A percentile compares a stretch with the other conserved stretches of the same genome.
Conservation (phyloP, 768 basidiomycete species). For the Leucosporidium yakuticum region DNA sequence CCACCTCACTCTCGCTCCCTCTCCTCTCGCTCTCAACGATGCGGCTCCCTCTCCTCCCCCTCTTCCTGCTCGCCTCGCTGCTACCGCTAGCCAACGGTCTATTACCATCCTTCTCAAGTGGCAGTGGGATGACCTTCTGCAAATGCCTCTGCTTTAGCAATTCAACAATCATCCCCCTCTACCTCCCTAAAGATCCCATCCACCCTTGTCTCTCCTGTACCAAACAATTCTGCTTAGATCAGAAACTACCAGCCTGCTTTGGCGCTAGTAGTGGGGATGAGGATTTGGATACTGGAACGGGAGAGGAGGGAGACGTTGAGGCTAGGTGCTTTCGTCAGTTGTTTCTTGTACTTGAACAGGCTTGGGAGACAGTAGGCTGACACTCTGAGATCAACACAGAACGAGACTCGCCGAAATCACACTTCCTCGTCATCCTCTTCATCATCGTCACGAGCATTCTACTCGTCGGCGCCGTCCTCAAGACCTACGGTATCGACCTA, state of each 20-base stretch:
- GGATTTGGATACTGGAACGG: slow-evolving; percentile 46
- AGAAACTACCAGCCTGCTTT: slow-evolving; percentile 46
- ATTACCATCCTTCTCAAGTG: background rate
- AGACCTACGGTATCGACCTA: slow-evolving; percentile 32
- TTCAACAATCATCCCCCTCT: slow-evolving; percentile 46
- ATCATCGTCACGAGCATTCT: slow-evolving; percentile 33
- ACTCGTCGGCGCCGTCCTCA: slow-evolving; percentile 32
- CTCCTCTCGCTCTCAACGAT: too few relatives aligned
- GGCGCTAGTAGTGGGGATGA: slow-evolving; percentile 42
- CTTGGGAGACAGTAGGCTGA: background rate
- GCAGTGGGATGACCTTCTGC: slow-evolving; percentile 36
- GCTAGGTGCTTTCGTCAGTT: slow-evolving; percentile 48
- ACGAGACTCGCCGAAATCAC: slow-evolving; percentile 38
- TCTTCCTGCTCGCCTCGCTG: slow-evolving; percentile 41
- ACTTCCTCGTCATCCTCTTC: slow-evolving; percentile 37
- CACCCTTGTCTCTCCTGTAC: slow-evolving; percentile 47
- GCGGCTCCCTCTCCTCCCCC: slow-evolving; percentile 39
- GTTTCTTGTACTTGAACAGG: background rate
- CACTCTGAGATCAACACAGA: slow-evolving; percentile 16
- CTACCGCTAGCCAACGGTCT: slow-evolving; percentile 18
- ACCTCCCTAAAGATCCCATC: slow-evolving; percentile 39
- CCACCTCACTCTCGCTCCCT: too few relatives aligned
- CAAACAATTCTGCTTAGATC: slow-evolving; percentile 47
- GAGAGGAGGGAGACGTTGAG: slow-evolving; percentile 48
- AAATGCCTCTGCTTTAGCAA: slow-evolving; percentile 46